These are phyloP conservation scores for Chlorella sp. DNA, from an alignment of 139 green algal genomes.

Conservation along the genomic window DNA sequence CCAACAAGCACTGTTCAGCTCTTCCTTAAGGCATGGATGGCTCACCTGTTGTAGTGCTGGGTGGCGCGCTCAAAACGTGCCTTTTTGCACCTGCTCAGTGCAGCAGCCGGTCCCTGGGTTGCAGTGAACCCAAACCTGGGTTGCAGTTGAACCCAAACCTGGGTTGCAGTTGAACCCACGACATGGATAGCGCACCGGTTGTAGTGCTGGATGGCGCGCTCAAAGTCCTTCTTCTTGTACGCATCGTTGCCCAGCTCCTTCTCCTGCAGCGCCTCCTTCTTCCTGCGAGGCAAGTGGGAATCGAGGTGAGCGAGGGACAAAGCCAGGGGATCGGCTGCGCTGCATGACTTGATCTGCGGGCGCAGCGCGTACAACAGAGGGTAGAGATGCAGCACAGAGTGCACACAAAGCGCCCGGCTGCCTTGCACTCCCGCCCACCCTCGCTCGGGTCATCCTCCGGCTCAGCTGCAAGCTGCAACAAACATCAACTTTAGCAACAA, in stretches of 20 bases:
- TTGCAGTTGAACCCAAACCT: not conserved
- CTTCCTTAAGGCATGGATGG: too few species aligned
- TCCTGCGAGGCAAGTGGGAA: not conserved
- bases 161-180: too few species aligned
- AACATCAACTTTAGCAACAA: not conserved
- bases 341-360: not conserved
- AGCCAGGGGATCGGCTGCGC: too few species aligned
- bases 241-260: constrained; percentile 94
- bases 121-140: too few species aligned
- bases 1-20: too few species aligned
- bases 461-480: not conserved
- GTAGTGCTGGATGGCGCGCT: constrained; percentile 89
- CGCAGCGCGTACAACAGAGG: not conserved
- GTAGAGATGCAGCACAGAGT: not conserved
- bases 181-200: constrained; percentile 52
- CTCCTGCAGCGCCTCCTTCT: constrained; percentile 57
- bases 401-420: too few species aligned
- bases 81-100: too few species aligned
- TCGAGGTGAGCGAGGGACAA: too few species aligned
- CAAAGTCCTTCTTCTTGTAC: constrained; percentile 96
- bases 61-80: constrained; percentile 95
- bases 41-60: constrained; percentile 69
- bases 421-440: too few species aligned
- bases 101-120: too few species aligned
- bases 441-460: too few species aligned